phyloP scores from a whole-genome alignment of 345 rosid genomes.

The Sonneratia alba region DNA sequence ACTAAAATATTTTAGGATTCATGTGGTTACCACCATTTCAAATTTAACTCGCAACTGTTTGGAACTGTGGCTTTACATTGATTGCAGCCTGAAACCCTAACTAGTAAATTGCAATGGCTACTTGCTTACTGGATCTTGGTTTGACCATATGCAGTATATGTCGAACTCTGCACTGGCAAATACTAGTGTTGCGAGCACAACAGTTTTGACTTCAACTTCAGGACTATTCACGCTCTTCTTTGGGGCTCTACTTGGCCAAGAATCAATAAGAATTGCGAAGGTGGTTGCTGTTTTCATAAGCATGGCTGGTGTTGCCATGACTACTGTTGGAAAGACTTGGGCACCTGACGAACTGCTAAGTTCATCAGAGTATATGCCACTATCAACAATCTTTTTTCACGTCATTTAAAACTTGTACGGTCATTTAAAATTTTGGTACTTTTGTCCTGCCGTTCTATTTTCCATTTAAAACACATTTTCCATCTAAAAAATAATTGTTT shows the following conservation, averaged over 20 bases:
- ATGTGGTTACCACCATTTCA: too few species aligned
- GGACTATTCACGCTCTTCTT: slow-evolving; percentile 58
- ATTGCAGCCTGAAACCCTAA: neutral
- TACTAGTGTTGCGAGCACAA: slow-evolving; percentile 63
- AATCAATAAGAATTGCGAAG: slow-evolving; percentile 34
- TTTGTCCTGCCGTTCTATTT: too few species aligned
- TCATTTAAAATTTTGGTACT: neutral
- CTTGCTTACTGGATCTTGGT: neutral
- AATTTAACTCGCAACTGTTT: neutral
- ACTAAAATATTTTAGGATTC: too few species aligned
- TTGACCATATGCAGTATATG: slow-evolving; percentile 31
- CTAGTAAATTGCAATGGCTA: neutral
- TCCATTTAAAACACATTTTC: too few species aligned
- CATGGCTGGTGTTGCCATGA: slow-evolving; percentile 69
- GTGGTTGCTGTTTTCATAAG: slow-evolving; percentile 52
- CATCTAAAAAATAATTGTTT: too few species aligned
- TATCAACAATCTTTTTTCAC: neutral
- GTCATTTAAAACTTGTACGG: neutral
- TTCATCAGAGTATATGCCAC: slow-evolving; percentile 28
- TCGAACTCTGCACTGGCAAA: slow-evolving; percentile 54
- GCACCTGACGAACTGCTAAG: slow-evolving; percentile 37
- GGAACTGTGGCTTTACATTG: neutral
- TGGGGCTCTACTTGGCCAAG: slow-evolving; percentile 56
- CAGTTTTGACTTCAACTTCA: slow-evolving; percentile 56
- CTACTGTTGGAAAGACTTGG: slow-evolving; percentile 55